Conservation (phyloP, 495 filamentous ascomycete species). For the Lepidopterella palustris region DNA sequence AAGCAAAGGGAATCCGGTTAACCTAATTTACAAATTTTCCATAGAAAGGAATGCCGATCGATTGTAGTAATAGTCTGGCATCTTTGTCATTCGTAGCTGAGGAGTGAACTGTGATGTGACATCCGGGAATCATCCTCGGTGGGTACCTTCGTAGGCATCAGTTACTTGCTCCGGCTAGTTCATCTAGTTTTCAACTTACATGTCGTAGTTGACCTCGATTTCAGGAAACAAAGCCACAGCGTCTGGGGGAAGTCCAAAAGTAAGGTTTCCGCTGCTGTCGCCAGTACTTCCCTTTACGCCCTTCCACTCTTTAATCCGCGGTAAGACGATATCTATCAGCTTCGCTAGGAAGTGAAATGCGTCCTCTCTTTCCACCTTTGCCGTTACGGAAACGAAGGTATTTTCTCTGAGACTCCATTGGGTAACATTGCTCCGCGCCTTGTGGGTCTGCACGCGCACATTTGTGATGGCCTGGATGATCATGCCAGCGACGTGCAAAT, state of each 20-base stretch:
- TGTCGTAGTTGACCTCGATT: slow-evolving; percentile 82
- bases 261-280: slow-evolving; percentile 81
- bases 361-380: slow-evolving; percentile 64
- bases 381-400: slow-evolving; percentile 59
- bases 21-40: slow-evolving; percentile 47
- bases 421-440: slow-evolving; percentile 57
- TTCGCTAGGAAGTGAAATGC: slow-evolving; percentile 87
- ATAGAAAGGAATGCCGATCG: slow-evolving; percentile 79
- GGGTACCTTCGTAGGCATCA: slow-evolving; percentile 53
- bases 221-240: slow-evolving; percentile 80
- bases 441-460: slow-evolving; percentile 61
- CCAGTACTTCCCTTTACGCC: slow-evolving; percentile 71
- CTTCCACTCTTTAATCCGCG: slow-evolving; percentile 89
- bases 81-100: slow-evolving; percentile 84
- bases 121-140: slow-evolving; percentile 87
- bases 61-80: slow-evolving; percentile 73
- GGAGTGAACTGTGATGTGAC: slow-evolving; percentile 81
- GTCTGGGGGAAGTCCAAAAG: slow-evolving; percentile 66
- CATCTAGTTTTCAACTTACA: too few species aligned
- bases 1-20: not conserved
- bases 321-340: slow-evolving; percentile 79
- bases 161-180: not conserved
- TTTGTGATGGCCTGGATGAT: slow-evolving; percentile 80
- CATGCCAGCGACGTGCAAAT: slow-evolving; percentile 74
- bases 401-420: slow-evolving; percentile 54